Base-by-base conservation (phyloP, 306 rosid species). In the Echinosophora koreensis region DNA sequence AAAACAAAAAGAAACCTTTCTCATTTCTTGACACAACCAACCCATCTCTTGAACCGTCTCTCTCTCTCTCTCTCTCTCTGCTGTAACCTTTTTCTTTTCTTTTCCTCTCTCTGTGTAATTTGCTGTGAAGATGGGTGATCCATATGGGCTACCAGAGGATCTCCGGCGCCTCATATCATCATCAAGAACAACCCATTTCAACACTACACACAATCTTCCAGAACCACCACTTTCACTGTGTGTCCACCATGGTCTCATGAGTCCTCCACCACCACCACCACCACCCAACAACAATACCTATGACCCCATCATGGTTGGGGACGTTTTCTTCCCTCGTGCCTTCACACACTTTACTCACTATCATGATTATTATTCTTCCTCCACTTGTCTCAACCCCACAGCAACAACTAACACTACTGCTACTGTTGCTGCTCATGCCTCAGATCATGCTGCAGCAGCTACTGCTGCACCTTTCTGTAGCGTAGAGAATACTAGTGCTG, bases 141-240 rank as follows among this genome's bases (percentile, higher is more conserved):
- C 83, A 12, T 86, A 74, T 59, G 83, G 80, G 28, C 34, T 84
- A 5, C 88, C 86, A 50, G 93, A 91, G 73, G 93, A 91, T 87
- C 88, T 91, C 86, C 87, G 88, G 78, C 90, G 86, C 0, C 71
- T 88, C 11, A 76, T 85, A 63, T 70, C 86, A 63, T 70, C 86
- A 65, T 54, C 86, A 16, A 80, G 75, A 84, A 76, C 78, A 84
- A 76, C 76, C 61, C 84, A 77, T 38, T 78, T 80, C 49, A 47
- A 11, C 14, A 46, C 58, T 46, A 32, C 72, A 44, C 47, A 42
- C 13, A 8, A 80, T 42, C 44, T 65, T 6, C 71, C 69, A 2
- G 81, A 82, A 34, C 77, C 84, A 47, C 52, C 52, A 47, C 52
- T 47, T 2, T 47, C 52, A 38, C 75, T 85, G 4, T 64, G 41